Evolutionary conservation across 805 yeast genomes (phyloP), one percentile per base, ranked within the genome.

Genomic region (Kodamaea leandrae): DNA sequence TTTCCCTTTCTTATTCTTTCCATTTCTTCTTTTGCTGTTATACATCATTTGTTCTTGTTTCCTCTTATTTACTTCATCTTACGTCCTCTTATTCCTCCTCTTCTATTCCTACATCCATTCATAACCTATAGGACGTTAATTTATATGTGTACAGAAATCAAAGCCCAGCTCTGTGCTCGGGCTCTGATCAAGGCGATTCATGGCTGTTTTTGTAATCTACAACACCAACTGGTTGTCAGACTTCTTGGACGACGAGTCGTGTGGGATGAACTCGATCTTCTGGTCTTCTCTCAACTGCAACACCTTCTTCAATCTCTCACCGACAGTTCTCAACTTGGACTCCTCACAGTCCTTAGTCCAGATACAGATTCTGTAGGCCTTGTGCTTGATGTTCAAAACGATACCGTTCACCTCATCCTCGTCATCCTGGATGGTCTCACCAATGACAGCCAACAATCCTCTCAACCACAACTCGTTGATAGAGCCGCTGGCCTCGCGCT

Each of bases 401-500:
- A 88, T 86, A 59, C 99, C 99, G 63, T 86, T 90, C 51, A 93
- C 93, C 70, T 88, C 91, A 60, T 84, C 78, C 52, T 77, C 78
- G 43, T 80, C 86, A 51, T 81, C 89, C 60, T 86, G 93, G 53
- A 91, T 82, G 42, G 96, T 87, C 71, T 90, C 98, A 57, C 99
- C 99, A 64, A 93, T 87, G 42, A 87, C 87, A 37, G 95, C 82
- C 54, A 93, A 77, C 58, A 93, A 74, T 39, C 90, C 81, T 66
- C 95, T 75, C 60, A 88, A 80, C 99, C 98, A 93, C 59, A 87
- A 74, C 53, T 89, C 95, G 64, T 90, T 91, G 61, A 88, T 82
- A 47, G 80, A 80, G 34, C 71, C 66, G 47, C 68, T 64, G 46
- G 67, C 69, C 50, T 76, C 83, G 47, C 78, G 75, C 63, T 74